Base-by-base conservation (phyloP, 2,329 filamentous ascomycete species). In the Cordyceps cateniannulata region DNA sequence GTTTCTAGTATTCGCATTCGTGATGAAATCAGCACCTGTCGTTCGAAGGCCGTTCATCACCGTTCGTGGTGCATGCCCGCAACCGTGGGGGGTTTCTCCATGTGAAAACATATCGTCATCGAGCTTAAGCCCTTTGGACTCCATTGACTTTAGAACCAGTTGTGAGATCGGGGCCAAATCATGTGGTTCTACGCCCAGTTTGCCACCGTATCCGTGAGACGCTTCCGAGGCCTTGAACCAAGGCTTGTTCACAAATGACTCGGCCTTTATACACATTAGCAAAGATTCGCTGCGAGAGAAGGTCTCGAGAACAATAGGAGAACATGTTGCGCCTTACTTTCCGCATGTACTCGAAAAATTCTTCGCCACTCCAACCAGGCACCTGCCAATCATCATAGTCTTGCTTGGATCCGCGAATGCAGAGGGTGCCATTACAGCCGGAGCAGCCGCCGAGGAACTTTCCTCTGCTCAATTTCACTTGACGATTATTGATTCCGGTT, bases 131-230 rank as follows among this genome's bases (percentile, higher is more conserved):
- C 83, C 83, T 62, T 79, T 72, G 2, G 79, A 81, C 9, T 81
- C 70, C 70, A 85, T 79, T 0, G 82, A 85, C 52, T 85, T 76
- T 29, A 80, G 72, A 10, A 85, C 69, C 32, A 80, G 73, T 49
- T 84, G 71, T 3, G 82, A 83, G 38, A 86, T 86, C 1, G 83
- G 82, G 3, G 81, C 81, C 1, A 84, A 71, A 62, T 85, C 81
- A 62, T 85, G 81, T 0, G 83, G 83, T 63, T 83, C 82, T 7
- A 76, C 81, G 56, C 84, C 77, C 1, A 86, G 71, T 22, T 78
- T 79, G 0, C 84, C 84, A 10, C 74, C 69, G 51, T 76, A 71
- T 1, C 81, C 82, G 63, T 86, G 84, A 8, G 73, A 73, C 2
- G 72, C 71, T 9, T 73, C 67, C 47, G 78, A 73, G 2, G 77